Evolutionary conservation across 345 rosid genomes (phyloP).

Genomic region (Limnanthes douglasii): DNA sequence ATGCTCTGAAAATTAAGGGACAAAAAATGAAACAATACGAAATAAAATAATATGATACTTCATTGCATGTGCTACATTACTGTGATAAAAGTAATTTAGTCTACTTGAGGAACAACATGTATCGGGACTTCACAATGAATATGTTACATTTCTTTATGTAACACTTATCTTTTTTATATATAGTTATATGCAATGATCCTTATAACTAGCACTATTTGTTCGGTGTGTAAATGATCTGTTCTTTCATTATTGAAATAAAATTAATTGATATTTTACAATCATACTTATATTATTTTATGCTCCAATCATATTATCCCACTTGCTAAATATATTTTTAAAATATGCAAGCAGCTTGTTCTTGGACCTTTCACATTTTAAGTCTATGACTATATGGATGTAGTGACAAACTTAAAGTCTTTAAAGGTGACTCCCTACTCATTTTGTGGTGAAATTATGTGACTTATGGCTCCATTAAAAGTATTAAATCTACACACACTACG

Average conservation of each 20-base stretch:
- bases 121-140: conserved; percentile 87
- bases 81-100: conserved; percentile 32
- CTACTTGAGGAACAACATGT: conserved; percentile 68
- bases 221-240: neutral
- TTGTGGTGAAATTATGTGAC: neutral
- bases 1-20: no score
- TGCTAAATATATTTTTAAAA: no score
- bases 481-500: conserved; percentile 1
- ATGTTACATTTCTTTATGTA: conserved; percentile 25
- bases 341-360: conserved; percentile 15
- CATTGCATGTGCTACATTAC: conserved; percentile 17
- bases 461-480: neutral
- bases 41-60: conserved; percentile 19
- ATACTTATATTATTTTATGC: no score
- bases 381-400: conserved; percentile 63
- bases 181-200: neutral
- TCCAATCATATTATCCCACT: no score
- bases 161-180: neutral
- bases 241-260: no score
- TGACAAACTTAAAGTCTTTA: conserved; percentile 50
- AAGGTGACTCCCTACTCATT: conserved; percentile 33
- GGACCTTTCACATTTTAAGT: conserved; percentile 42
- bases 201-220: neutral
- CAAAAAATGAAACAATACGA: conserved; percentile 7
- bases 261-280: no score